Percentiles rank a stretch among this genome's conserved stretches.
phyloP scores from a whole-genome alignment of 2,329 filamentous ascomycete genomes.

The Proliferodiscus dingleyae region DNA sequence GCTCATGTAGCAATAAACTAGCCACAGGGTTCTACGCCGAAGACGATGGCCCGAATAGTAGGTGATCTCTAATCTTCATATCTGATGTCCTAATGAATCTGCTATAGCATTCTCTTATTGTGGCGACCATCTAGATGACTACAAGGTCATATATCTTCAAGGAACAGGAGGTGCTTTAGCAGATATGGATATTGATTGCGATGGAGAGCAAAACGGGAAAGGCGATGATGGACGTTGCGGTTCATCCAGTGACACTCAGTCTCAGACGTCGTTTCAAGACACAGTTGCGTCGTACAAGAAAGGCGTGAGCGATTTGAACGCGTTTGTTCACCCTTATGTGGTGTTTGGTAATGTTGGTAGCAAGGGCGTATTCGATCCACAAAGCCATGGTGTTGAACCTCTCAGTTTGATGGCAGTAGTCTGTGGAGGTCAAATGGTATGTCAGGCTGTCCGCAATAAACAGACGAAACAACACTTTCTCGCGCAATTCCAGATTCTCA shows the following conservation, averaged over 20 bases:
- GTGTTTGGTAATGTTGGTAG: constrained; percentile 46
- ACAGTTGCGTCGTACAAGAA: constrained; percentile 35
- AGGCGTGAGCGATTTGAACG: constrained; percentile 42
- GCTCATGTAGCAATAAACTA: constrained; percentile 36
- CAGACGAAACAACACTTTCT: too few relatives aligned
- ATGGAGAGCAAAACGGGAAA: constrained; percentile 41
- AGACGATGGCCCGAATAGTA: constrained; percentile 35
- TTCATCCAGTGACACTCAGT: constrained; percentile 40
- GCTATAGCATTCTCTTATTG: constrained; percentile 39
- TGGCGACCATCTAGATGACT: constrained; percentile 38
- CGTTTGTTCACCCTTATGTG: constrained; percentile 48
- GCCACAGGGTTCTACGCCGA: constrained; percentile 39
- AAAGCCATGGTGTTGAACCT: constrained; percentile 41
- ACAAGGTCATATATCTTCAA: constrained; percentile 45
- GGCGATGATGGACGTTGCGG: constrained; percentile 42
- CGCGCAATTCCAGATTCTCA: too few relatives aligned
- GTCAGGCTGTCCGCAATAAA: too few relatives aligned
- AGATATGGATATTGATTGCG: constrained; percentile 57
- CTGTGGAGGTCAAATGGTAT: constrained; percentile 41
- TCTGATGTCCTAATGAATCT: background rate
- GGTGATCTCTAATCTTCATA: constrained; percentile 10
- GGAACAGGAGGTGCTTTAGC: constrained; percentile 38
- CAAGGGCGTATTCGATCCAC: constrained; percentile 35
- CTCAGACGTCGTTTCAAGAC: constrained; percentile 43
- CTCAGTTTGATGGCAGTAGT: constrained; percentile 52